A percentile compares a stretch with the other conserved stretches of the same genome.
These are phyloP conservation scores for Thuidium tamariscinum DNA, from an alignment of 225 moss, liverwort and hornwort species.

Conservation along the genomic window DNA sequence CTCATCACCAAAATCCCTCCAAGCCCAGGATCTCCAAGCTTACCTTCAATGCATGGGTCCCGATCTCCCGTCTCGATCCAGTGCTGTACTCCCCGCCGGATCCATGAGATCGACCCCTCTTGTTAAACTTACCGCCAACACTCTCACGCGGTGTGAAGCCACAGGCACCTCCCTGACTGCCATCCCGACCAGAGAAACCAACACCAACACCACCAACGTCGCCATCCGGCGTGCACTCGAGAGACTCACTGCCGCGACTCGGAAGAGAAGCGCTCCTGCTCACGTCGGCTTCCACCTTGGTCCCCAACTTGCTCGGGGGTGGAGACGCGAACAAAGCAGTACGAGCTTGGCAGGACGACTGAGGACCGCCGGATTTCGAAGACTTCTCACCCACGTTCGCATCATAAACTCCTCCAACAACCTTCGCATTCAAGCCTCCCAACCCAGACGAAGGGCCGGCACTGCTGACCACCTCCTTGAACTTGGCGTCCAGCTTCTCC, in stretches of 20 bases:
- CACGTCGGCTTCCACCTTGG: slow-evolving; percentile 34
- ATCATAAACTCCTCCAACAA: slow-evolving; percentile 13
- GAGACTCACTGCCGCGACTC: slow-evolving; percentile 2
- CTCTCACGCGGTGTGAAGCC: slow-evolving; percentile 9
- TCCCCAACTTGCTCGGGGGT: slow-evolving; percentile 34
- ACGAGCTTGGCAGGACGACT: slow-evolving; percentile 50
- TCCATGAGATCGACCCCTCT: slow-evolving; percentile 64
- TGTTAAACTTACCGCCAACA: slow-evolving; percentile 35
- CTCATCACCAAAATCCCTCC: too few species aligned
- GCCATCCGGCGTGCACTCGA: slow-evolving; percentile 22
- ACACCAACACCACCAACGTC: background rate
- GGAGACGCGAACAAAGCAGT: slow-evolving; percentile 72
- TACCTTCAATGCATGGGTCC: slow-evolving; percentile 32
- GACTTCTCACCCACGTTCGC: slow-evolving; percentile 16
- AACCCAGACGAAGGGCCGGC: background rate
- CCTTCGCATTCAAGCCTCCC: slow-evolving; percentile 1
- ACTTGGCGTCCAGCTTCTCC: slow-evolving; percentile 35
- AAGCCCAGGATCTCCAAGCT: background rate
- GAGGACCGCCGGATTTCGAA: slow-evolving; percentile 18
- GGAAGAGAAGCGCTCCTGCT: background rate
- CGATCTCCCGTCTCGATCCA: slow-evolving; percentile 18
- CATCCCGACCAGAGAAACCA: slow-evolving; percentile 26
- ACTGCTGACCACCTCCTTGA: slow-evolving; percentile 32
- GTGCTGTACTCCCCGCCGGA: slow-evolving; percentile 28
- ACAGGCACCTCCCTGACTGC: slow-evolving; percentile 39